phyloP scores from a whole-genome alignment of 139 green algal genomes.

The Eudorina sp. region DNA sequence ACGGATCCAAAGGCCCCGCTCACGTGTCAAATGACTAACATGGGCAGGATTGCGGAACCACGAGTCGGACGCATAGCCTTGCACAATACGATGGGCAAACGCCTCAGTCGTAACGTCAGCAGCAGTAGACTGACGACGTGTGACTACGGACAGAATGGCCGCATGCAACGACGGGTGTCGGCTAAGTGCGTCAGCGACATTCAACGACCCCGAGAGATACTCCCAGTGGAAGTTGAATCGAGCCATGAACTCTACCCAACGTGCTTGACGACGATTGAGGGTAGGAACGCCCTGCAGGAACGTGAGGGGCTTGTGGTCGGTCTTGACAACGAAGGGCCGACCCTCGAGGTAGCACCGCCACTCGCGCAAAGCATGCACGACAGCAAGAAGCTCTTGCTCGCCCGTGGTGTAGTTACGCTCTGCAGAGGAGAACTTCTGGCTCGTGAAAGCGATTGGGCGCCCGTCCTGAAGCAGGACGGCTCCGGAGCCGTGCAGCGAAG shows the following conservation, averaged over 20 bases:
- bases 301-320: constrained; percentile 8
- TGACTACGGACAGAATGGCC: not conserved
- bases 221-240: not conserved
- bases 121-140: no score
- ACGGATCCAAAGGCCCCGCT: not conserved
- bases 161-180: not conserved
- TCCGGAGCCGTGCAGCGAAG: not conserved
- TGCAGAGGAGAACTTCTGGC: not conserved
- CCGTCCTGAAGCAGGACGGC: not conserved
- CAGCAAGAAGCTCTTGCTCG: not conserved
- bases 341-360: constrained; percentile 33
- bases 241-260: not conserved
- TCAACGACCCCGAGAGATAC: not conserved
- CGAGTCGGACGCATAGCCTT: not conserved
- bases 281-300: not conserved
- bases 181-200: constrained; percentile 14
- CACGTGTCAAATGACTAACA: not conserved
- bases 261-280: not conserved
- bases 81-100: not conserved
- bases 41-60: not conserved
- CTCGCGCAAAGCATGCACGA: not conserved
- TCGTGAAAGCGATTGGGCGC: not conserved
- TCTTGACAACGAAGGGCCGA: not conserved
- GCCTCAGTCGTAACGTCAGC: not conserved
- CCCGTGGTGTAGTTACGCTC: constrained; percentile 1